Base-by-base conservation (phyloP, 768 basidiomycete genomes). In the Lenzites betulinus region DNA sequence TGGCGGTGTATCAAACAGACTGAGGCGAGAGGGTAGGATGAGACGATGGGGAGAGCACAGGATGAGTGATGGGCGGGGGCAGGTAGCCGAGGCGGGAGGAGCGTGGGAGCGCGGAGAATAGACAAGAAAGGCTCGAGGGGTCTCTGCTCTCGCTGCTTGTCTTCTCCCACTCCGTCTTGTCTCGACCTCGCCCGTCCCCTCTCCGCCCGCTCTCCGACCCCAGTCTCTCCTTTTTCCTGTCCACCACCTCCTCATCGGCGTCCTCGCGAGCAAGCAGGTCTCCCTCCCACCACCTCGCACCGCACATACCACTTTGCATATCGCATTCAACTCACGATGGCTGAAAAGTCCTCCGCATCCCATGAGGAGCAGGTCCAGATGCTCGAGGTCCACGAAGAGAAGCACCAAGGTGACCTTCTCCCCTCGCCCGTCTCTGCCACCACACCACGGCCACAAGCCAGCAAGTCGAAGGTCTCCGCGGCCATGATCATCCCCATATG, bases 401-500 rank as follows among this genome's bases (percentile, higher is more conserved):
- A 59, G 20, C 56, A 66, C 53, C 41, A 56, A 12, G 51, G 35
- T 52, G 62, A 63, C 9, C 60, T 79, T 0, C 77, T 88, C n/a
- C 87, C 88, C n/a, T 72, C 83, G 0, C 88, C 88, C 33, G 81
- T 78, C 46, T 78, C 83, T 0, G 72, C 82, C 22, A 65, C 79
- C 3, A 5, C 60, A 75, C 74, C 79, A 22, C 68, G 73, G 2
- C 70, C 3, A 70, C 75, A 9, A 23, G 39, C 42, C 46, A 51
- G 23, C 57, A 54, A 83, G 55, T 65, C 78, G n/a, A 84, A 81
- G 69, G 73, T 90, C 28, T 82, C 90, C 13, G 81, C 90, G 0
- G 70, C 85, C 0, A 76, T 81, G 57, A 91, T 95, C 69, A 92
- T 97, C 58, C 95, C 93, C 26, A 78, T 96, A 57, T 98, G 96